Evolutionary conservation across 169 alveolate species (phyloP), one percentile per base, ranked within the genome.

Genomic region (Eimeria maxima): DNA sequence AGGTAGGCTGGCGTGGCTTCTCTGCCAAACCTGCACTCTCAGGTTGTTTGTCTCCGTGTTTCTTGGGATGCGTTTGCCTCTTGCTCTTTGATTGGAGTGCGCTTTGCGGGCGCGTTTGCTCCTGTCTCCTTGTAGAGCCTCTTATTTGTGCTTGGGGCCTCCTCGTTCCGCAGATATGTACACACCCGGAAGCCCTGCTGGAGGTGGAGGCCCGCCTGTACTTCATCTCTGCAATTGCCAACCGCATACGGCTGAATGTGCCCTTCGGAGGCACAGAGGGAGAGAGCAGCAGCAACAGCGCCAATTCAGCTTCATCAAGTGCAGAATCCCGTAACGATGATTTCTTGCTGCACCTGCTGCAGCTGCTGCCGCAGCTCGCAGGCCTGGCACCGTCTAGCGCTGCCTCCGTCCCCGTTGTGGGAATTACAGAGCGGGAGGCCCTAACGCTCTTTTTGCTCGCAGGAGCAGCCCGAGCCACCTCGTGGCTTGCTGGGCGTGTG

Each of bases 351-450:
- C 87, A 60, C 60, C 71, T 69, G 57, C 89, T 93, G 80, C 89
- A 53, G 53, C 69, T 69, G 42, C 93, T 93, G 78, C 96, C 96
- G 65, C 96, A 80, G 76, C 60, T 93, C 38, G 93, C 87, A 11
- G 33, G 44, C 83, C 90, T 44, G 50, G 50, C 95, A 33, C 42
- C 18, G 14, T 87, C 73, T 0, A 50, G 71, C 22, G 42, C 47
- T 53, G 7, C 55, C 33, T 20, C 63, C 8, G 83, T 50, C 44
- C 87, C 53, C 4, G 24, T 60, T 4, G 81, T 10, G 81, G 50
- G 45, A 4, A 74, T 45, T 11, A 57, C 76, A 10, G 95, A 90
- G 29, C 45, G 44, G 29, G 95, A 90, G 78, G 81, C 67, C 20
- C 60, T 60, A 33, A 20, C 90, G 18, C 95, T 90, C 38, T 90